phyloP scores from a whole-genome alignment of 805 yeast genomes.

The Saccharomycopsis sp. region DNA sequence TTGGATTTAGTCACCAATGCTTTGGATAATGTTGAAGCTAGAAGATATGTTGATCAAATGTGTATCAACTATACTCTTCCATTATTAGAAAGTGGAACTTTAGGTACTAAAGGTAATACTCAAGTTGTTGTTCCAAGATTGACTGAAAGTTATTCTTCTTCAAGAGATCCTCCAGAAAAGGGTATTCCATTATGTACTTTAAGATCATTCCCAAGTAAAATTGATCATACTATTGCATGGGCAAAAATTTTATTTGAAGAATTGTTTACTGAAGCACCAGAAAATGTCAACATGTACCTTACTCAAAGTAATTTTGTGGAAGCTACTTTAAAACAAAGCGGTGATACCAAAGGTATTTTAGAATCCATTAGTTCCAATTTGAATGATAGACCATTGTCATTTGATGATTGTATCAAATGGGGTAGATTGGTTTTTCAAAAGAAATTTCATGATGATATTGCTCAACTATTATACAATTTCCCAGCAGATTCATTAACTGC shows the following conservation, averaged over 20 bases:
- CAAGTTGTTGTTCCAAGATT: slow-evolving; percentile 90
- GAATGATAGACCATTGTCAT: slow-evolving; percentile 72
- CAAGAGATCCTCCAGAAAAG: slow-evolving; percentile 98
- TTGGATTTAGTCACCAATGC: slow-evolving; percentile 94
- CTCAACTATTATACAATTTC: slow-evolving; percentile 86
- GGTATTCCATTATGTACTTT: slow-evolving; percentile 95
- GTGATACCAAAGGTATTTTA: slow-evolving; percentile 80
- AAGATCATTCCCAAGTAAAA: slow-evolving; percentile 95
- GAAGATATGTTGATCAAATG: slow-evolving; percentile 95
- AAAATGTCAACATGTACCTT: slow-evolving; percentile 82
- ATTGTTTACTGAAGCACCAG: slow-evolving; percentile 82
- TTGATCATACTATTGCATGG: slow-evolving; percentile 99
- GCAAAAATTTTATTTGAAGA: slow-evolving; percentile 93
- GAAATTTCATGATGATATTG: slow-evolving; percentile 75
- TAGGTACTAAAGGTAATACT: slow-evolving; percentile 97
- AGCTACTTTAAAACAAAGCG: slow-evolving; percentile 80
- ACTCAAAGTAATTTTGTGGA: slow-evolving; percentile 91
- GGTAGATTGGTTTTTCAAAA: slow-evolving; percentile 82
- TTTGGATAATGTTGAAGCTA: slow-evolving; percentile 93
- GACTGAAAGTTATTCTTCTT: slow-evolving; percentile 92
- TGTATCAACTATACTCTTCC: slow-evolving; percentile 91
- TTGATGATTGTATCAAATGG: slow-evolving; percentile 94
- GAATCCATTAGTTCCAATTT: slow-evolving; percentile 72
- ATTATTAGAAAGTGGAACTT: slow-evolving; percentile 89
- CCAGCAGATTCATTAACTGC: slow-evolving; percentile 90